Conservation (phyloP, 2,329 filamentous ascomycete species). For the Arthrocladium fulminans region DNA sequence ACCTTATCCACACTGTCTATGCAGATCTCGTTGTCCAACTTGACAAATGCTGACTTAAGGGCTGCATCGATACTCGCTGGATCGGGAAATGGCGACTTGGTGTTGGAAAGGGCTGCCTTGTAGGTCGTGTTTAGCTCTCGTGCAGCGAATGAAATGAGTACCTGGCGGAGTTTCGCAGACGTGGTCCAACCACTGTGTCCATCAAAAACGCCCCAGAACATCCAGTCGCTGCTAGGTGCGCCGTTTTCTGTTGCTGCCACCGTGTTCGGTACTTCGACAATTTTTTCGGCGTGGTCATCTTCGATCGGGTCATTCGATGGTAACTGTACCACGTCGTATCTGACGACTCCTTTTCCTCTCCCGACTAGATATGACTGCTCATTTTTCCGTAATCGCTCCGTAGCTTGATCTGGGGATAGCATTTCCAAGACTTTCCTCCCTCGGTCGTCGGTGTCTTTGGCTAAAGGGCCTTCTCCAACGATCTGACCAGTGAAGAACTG, state of each 20-base stretch:
- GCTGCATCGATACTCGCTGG: constrained; percentile 77
- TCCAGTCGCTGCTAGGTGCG: constrained; percentile 72
- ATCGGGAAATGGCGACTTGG: constrained; percentile 54
- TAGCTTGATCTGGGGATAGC: constrained; percentile 90
- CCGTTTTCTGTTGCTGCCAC: constrained; percentile 47
- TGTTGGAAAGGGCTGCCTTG: constrained; percentile 55
- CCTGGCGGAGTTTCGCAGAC: constrained; percentile 87
- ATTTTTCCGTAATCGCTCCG: constrained; percentile 74
- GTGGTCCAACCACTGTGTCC: constrained; percentile 98
- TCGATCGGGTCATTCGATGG: constrained; percentile 97
- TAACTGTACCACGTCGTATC: constrained; percentile 90
- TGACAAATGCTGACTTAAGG: constrained; percentile 84
- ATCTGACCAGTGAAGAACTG: constrained; percentile 83
- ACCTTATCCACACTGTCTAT: constrained; percentile 89
- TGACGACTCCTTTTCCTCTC: constrained; percentile 78
- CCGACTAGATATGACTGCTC: constrained; percentile 90
- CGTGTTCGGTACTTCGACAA: constrained; percentile 72
- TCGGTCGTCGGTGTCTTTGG: constrained; percentile 77
- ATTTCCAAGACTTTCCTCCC: constrained; percentile 86
- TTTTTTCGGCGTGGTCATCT: constrained; percentile 96
- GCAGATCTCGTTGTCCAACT: constrained; percentile 87
- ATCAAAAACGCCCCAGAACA: constrained; percentile 99
- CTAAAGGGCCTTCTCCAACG: constrained; percentile 74
- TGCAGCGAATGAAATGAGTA: constrained; percentile 84
- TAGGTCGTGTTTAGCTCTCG: constrained; percentile 89